Conservation (phyloP, 2,329 filamentous ascomycete genomes). For the Hansfordia pulvinata region DNA sequence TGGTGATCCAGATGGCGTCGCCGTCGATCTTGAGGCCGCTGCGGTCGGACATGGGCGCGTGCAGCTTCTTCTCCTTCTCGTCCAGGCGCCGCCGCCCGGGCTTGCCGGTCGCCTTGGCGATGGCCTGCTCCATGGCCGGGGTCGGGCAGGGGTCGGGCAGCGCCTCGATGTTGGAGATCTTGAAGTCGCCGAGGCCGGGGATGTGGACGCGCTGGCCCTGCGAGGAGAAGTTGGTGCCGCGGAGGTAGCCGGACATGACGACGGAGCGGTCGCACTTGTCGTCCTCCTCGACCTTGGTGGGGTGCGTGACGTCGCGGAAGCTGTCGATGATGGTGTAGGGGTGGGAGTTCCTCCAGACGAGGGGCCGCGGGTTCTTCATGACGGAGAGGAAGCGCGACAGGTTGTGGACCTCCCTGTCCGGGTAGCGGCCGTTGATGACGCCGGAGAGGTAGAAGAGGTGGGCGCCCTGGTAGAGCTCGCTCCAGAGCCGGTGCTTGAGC, state of each 20-base stretch:
- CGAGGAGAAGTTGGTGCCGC: constrained; percentile 86
- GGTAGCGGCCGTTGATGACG: constrained; percentile 92
- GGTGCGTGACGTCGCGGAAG: constrained; percentile 89
- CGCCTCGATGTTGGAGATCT: constrained; percentile 69
- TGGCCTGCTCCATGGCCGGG: constrained; percentile 74
- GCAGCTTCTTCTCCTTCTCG: constrained; percentile 92
- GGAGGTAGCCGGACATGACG: constrained; percentile 82
- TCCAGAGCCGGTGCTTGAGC: constrained; percentile 92
- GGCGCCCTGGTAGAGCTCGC: constrained; percentile 88
- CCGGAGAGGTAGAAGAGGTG: constrained; percentile 95
- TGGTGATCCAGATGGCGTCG: constrained; percentile 82
- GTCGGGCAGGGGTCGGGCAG: constrained; percentile 93
- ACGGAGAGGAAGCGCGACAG: constrained; percentile 88
- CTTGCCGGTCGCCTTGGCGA: constrained; percentile 76
- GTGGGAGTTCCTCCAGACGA: constrained; percentile 93
- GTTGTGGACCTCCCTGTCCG: constrained; percentile 92
- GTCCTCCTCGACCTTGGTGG: constrained; percentile 79
- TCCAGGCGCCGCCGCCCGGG: constrained; percentile 68
- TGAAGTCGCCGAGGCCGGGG: constrained; percentile 82
- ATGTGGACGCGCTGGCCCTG: constrained; percentile 81
- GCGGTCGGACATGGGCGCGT: constrained; percentile 96
- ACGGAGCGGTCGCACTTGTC: constrained; percentile 83
- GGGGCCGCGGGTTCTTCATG: constrained; percentile 97
- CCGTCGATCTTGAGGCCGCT: constrained; percentile 93
- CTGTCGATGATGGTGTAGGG: constrained; percentile 89